Conservation (phyloP, 306 rosid species). For the Astragalus glycyphyllos region DNA sequence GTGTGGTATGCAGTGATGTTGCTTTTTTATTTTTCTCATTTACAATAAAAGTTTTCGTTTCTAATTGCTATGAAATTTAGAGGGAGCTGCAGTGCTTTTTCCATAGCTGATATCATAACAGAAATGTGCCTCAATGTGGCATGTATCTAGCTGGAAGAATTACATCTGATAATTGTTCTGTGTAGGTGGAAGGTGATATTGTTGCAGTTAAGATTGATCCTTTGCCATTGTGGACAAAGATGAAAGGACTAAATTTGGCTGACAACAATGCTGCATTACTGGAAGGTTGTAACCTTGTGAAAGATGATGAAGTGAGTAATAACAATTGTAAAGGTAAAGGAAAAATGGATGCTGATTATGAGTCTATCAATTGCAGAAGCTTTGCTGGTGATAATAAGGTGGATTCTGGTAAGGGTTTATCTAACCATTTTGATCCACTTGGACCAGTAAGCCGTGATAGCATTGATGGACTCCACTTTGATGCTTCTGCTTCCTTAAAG, state of each 20-base stretch:
- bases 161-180: slow-evolving; percentile 42
- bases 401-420: slow-evolving; percentile 45
- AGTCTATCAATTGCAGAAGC: slow-evolving; percentile 44
- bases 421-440: slow-evolving; percentile 41
- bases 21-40: neutral
- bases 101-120: slow-evolving; percentile 13
- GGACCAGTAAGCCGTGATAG: slow-evolving; percentile 46
- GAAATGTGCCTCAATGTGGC: slow-evolving; percentile 22
- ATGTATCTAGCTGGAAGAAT: slow-evolving; percentile 28
- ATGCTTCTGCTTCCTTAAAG: slow-evolving; percentile 43
- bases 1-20: neutral
- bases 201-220: slow-evolving; percentile 81
- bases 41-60: slow-evolving; percentile 24
- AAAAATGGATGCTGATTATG: slow-evolving; percentile 49
- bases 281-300: slow-evolving; percentile 51
- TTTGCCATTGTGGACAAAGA: slow-evolving; percentile 70
- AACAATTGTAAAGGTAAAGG: slow-evolving; percentile 57
- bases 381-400: slow-evolving; percentile 54
- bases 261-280: slow-evolving; percentile 47
- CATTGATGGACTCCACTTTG: slow-evolving; percentile 39
- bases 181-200: slow-evolving; percentile 87
- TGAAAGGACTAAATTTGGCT: slow-evolving; percentile 68
- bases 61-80: slow-evolving; percentile 27
- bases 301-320: slow-evolving; percentile 48
- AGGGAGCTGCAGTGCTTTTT: slow-evolving; percentile 23